Conservation (phyloP, 305 asterid genomes). For the Fraxinus nigra region DNA sequence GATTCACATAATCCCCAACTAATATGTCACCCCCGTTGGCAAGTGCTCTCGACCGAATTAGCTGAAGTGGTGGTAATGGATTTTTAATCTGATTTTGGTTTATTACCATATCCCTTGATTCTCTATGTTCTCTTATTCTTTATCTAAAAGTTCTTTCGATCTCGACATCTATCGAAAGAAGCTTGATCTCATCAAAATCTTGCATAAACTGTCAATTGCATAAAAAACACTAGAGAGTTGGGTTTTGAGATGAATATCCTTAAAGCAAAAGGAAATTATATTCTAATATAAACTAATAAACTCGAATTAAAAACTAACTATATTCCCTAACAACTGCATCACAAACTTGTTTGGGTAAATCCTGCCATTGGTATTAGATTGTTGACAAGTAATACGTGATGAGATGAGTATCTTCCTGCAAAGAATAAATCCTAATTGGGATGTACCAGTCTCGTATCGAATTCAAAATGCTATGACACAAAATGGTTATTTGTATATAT, state of each 20-base stretch:
- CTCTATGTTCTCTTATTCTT: too few species aligned
- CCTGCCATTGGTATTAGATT: neutral
- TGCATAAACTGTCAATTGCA: neutral
- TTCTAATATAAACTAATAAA: too few species aligned
- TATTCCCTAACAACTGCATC: too few species aligned
- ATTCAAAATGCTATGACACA: neutral
- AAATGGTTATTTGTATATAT: too few species aligned
- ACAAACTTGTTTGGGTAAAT: too few species aligned
- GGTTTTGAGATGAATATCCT: too few species aligned
- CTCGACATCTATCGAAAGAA: too few species aligned
- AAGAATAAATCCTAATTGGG: neutral
- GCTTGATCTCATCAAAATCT: neutral
- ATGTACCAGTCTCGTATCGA: too few species aligned
- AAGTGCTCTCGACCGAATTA: neutral
- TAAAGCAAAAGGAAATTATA: too few species aligned
- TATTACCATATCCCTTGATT: neutral
- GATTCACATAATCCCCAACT: neutral
- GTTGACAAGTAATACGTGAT: neutral
- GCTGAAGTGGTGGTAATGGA: neutral
- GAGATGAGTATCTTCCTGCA: neutral
- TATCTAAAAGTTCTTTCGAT: neutral
- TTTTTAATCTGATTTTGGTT: too few species aligned
- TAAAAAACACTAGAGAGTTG: too few species aligned
- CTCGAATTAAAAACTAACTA: too few species aligned
- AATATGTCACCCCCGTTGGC: neutral